Base-by-base conservation (phyloP, 345 rosid species). In the Toxicodendron radicans region DNA sequence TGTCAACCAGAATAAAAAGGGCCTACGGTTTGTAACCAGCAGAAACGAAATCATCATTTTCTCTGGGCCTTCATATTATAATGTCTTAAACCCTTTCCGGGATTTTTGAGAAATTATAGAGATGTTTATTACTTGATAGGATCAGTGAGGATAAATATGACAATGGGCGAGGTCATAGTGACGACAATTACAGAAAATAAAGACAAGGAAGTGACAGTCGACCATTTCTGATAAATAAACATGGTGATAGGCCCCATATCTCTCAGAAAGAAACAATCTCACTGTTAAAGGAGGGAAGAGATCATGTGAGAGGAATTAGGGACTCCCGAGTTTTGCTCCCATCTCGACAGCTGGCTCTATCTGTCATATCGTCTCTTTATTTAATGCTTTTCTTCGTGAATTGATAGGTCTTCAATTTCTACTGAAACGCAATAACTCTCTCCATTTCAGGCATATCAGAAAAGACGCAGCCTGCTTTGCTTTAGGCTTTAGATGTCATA, bases 261-360 rank as follows among this genome's bases (percentile, higher is more conserved):
- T 35, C 23, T 53, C 1, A 7, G 0, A 54, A 54, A 18, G 24
- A 18, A 54, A n/a, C 58, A 54, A 54, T 9, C 58, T 13, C 14
- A 24, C 12, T 21, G 61, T 10, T 7, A 57, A 7, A 48, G 58
- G 27, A 43, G 4, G 27, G 43, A 6, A 7, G 27, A 24, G 21
- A 35, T 63, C 59, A 68, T 23, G 81, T 61, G 77, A 73, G 66
- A 46, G 66, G 73, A 68, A 63, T 32, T 13, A 70, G 71, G 46
- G 74, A 73, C 38, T 51, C 21, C 54, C 59, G 14, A 61, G 69
- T 38, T 64, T 16, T 59, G 35, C 63, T 65, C 65, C 75, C 62
- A 66, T 43, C 32, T 71, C 46, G 58, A 70, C 75, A 74, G 72
- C 65, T 58, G 38, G 38, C 23, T 71, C 24, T 57, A 2, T 21